Evolutionary conservation across 495 filamentous ascomycete genomes (phyloP).

Genomic region (Aspergillus ellipticus): DNA sequence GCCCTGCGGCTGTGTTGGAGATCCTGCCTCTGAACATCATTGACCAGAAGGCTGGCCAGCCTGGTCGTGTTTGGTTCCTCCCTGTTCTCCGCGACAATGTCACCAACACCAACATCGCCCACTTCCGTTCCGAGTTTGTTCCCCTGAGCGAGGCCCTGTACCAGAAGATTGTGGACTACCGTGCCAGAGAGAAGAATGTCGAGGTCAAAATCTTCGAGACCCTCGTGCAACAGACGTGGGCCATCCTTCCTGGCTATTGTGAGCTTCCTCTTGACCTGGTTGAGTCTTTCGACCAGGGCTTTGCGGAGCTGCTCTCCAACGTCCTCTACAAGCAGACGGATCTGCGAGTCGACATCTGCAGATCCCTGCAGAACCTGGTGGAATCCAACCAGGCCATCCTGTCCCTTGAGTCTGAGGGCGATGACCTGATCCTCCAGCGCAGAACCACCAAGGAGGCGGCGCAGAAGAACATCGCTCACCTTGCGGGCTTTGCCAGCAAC

Average conservation of each 20-base stretch:
- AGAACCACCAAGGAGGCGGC: conserved; percentile 73
- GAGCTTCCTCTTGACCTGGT: conserved; percentile 78
- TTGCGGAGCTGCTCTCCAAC: conserved; percentile 87
- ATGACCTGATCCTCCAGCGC: conserved; percentile 65
- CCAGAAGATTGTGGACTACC: conserved; percentile 78
- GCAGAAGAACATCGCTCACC: conserved; percentile 69
- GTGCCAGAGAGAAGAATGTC: conserved; percentile 76
- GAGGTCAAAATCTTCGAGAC: conserved; percentile 98
- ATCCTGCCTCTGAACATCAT: conserved; percentile 82
- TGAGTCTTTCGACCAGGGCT: conserved; percentile 77
- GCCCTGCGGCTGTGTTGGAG: conserved; percentile 72
- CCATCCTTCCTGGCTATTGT: conserved; percentile 90
- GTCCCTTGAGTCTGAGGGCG: conserved; percentile 53
- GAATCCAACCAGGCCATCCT: conserved; percentile 84
- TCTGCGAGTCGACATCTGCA: conserved; percentile 79
- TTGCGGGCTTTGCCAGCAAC: conserved; percentile 76
- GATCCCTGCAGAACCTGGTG: conserved; percentile 76
- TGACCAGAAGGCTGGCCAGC: conserved; percentile 67
- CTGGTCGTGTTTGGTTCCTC: conserved; percentile 90
- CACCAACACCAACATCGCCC: conserved; percentile 74
- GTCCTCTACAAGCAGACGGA: conserved; percentile 90
- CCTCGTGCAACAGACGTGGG: conserved; percentile 92
- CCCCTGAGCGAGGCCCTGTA: conserved; percentile 88
- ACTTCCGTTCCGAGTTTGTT: conserved; percentile 82
- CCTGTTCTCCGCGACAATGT: conserved; percentile 83